Conservation (phyloP, 495 filamentous ascomycete species). For the Aspergillus affinis region DNA sequence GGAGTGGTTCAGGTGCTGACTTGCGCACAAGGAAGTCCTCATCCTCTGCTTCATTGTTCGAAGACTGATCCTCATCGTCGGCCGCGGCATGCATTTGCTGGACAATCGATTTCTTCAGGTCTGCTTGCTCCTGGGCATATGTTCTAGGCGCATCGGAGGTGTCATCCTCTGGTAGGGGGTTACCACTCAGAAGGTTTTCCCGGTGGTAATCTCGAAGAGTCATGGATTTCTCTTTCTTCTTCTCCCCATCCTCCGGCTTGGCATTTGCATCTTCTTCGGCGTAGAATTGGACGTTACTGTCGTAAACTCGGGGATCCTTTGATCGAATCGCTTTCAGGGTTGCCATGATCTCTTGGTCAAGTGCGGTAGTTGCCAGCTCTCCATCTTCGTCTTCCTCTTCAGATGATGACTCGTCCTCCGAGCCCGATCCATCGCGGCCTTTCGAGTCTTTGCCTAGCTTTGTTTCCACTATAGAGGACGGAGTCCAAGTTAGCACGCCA, state of each 20-base stretch:
- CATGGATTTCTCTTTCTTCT: slow-evolving; percentile 85
- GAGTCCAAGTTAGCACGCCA: slow-evolving; percentile 14
- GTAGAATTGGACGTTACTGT: slow-evolving; percentile 76
- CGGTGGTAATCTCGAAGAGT: slow-evolving; percentile 88
- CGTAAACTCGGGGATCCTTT: slow-evolving; percentile 89
- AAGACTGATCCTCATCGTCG: slow-evolving; percentile 32
- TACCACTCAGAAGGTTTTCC: slow-evolving; percentile 71
- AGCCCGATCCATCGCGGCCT: slow-evolving; percentile 15
- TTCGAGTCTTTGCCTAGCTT: slow-evolving; percentile 68
- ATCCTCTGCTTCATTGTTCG: slow-evolving; percentile 60
- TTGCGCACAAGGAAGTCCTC: slow-evolving; percentile 70
- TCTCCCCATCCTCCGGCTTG: slow-evolving; percentile 32
- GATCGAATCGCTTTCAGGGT: slow-evolving; percentile 81
- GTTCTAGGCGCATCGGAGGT: slow-evolving; percentile 53
- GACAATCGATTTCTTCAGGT: slow-evolving; percentile 72
- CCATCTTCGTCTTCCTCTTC: slow-evolving; percentile 91
- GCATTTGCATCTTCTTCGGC: slow-evolving; percentile 44
- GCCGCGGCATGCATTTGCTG: slow-evolving; percentile 73
- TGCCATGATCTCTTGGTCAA: slow-evolving; percentile 83
- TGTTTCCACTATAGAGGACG: slow-evolving; percentile 65
- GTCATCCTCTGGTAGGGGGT: slow-evolving; percentile 55
- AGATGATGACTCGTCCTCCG: slow-evolving; percentile 61
- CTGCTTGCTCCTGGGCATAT: slow-evolving; percentile 82
- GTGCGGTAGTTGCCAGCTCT: slow-evolving; percentile 71
- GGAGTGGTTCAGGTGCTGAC: slow-evolving; percentile 30